Percentiles rank a stretch among this genome's conserved stretches.
These are phyloP conservation scores for Thielaviopsis populi DNA, from an alignment of 2,329 filamentous ascomycete genomes.

Conservation along the genomic window DNA sequence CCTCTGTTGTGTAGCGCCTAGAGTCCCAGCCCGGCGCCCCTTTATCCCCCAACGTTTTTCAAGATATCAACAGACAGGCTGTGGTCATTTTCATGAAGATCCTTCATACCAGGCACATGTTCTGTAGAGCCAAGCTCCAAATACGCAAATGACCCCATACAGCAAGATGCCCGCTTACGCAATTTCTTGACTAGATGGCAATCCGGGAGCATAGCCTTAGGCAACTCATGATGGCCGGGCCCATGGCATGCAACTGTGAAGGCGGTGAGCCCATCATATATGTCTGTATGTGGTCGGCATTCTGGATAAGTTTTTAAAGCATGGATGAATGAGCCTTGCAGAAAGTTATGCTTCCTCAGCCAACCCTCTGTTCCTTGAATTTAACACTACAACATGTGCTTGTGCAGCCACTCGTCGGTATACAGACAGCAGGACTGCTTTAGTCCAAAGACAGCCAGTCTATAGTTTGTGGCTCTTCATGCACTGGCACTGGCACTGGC, in stretches of 20 bases:
- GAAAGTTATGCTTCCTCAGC: constrained; percentile 1
- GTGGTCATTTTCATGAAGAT: neutral
- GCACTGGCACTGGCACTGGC: neutral
- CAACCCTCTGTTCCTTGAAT: neutral
- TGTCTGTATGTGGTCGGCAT: neutral
- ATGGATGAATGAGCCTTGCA: neutral
- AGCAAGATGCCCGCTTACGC: neutral
- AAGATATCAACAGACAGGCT: neutral
- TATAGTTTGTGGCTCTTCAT: neutral
- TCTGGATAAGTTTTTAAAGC: neutral
- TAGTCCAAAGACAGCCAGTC: neutral
- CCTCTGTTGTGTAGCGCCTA: neutral
- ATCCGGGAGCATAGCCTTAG: neutral
- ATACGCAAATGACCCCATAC: neutral
- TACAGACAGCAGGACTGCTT: neutral
- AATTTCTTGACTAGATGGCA: neutral
- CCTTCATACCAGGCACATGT: neutral
- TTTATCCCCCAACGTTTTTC: neutral
- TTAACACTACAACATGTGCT: neutral
- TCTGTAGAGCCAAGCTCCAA: neutral
- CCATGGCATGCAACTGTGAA: neutral
- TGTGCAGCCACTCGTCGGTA: neutral
- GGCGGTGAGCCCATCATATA: neutral
- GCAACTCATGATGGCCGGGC: neutral
- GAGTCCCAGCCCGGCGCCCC: neutral